phyloP scores from a whole-genome alignment of 2,329 filamentous ascomycete genomes.

The Aspergillus fumigatus region DNA sequence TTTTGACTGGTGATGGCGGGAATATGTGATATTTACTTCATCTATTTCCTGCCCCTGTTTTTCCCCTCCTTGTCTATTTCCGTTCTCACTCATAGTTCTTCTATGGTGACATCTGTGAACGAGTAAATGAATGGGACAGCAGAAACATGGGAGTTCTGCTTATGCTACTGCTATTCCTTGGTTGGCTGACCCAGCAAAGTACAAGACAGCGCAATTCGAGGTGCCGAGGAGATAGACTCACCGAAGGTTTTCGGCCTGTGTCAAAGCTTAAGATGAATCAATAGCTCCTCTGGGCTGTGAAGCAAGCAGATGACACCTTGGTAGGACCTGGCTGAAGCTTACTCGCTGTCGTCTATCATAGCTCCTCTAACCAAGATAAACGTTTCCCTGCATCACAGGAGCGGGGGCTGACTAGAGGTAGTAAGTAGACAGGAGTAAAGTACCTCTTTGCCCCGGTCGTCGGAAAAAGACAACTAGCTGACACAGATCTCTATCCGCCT shows the following conservation, averaged over 20 bases:
- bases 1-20: constrained; percentile 4
- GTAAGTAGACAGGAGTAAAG: neutral
- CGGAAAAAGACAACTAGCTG: neutral
- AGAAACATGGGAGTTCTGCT: constrained; percentile 26
- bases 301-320: neutral
- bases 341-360: neutral
- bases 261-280: neutral
- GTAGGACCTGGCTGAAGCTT: neutral
- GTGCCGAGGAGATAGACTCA: neutral
- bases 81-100: constrained; percentile 6
- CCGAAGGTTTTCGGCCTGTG: neutral
- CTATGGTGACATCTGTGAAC: constrained; percentile 19
- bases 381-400: neutral
- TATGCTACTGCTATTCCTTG: constrained; percentile 10
- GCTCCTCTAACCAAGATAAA: neutral
- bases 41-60: constrained; percentile 1
- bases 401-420: too few species aligned
- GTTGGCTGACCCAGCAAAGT: constrained; percentile 6
- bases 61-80: constrained; percentile 15
- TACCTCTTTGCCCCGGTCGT: neutral
- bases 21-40: constrained; percentile 4
- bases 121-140: constrained; percentile 29
- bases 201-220: neutral
- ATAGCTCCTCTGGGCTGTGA: neutral
- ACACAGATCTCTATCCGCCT: neutral